A percentile compares a stretch with the other conserved stretches of the same genome.
These are phyloP conservation scores for Eucalyptus victrix DNA, from an alignment of 345 rosid species.

Conservation along the genomic window DNA sequence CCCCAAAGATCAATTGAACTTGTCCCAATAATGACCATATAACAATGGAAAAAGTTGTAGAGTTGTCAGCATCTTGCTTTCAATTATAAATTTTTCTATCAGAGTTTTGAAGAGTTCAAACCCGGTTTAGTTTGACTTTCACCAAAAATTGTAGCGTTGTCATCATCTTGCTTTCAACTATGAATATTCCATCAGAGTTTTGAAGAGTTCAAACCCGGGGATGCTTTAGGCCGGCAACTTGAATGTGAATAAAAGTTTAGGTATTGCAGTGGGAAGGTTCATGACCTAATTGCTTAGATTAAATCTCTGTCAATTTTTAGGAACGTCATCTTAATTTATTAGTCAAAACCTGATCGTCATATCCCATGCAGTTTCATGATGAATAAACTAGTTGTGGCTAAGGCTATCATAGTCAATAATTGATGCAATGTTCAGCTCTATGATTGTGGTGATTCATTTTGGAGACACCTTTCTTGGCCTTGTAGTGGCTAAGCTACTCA, in stretches of 20 bases:
- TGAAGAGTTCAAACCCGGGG: background rate
- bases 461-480: background rate
- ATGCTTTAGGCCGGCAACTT: background rate
- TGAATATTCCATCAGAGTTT: background rate
- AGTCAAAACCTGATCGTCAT: background rate
- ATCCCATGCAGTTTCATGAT: too few species aligned
- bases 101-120: background rate
- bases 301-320: background rate
- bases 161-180: background rate
- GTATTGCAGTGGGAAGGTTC: background rate
- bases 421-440: background rate
- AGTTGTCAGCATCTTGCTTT: background rate
- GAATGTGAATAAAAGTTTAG: background rate
- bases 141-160: background rate
- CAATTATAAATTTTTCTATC: background rate
- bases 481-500: background rate
- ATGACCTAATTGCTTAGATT: background rate
- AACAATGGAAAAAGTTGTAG: background rate
- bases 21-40: background rate
- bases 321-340: background rate
- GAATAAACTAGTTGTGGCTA: too few species aligned
- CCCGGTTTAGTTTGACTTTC: too few species aligned
- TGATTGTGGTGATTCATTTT: background rate
- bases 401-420: background rate
- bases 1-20: background rate